These are phyloP conservation scores for Claviceps pusilla DNA, from an alignment of 2,329 filamentous ascomycete genomes.

Conservation along the genomic window DNA sequence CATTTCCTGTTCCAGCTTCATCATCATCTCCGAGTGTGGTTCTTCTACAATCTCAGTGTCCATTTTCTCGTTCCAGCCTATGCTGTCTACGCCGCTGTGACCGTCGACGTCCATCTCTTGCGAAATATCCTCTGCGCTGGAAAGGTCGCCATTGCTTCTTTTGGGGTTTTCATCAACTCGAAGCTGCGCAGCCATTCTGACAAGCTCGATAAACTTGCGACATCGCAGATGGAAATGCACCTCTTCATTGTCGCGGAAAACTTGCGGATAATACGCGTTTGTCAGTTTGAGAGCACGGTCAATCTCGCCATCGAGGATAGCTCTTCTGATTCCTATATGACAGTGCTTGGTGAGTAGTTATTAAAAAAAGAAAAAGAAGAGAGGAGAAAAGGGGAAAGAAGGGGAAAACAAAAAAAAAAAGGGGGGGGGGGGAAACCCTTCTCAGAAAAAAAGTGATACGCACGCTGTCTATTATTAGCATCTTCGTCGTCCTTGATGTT, in stretches of 20 bases:
- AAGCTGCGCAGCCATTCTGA: slow-evolving; percentile 56
- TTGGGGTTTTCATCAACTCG: slow-evolving; percentile 32
- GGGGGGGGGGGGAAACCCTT: background rate
- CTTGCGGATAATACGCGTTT: slow-evolving; percentile 60
- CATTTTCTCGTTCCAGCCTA: slow-evolving; percentile 33
- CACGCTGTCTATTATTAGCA: slow-evolving; percentile 74
- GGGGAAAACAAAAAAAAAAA: background rate
- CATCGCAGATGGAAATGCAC: slow-evolving; percentile 81
- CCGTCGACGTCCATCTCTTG: slow-evolving; percentile 43
- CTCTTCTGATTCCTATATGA: slow-evolving; percentile 58
- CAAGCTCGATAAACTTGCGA: slow-evolving; percentile 91
- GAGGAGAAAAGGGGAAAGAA: background rate
- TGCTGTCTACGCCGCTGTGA: slow-evolving; percentile 25
- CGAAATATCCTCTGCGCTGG: slow-evolving; percentile 19
- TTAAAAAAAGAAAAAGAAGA: background rate
- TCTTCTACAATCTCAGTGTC: slow-evolving; percentile 27
- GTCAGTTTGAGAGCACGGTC: slow-evolving; percentile 79
- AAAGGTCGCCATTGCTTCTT: slow-evolving; percentile 26
- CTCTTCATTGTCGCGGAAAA: slow-evolving; percentile 64
- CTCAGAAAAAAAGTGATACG: slow-evolving; percentile 13
- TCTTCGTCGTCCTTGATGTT: slow-evolving; percentile 70
- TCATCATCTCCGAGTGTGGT: slow-evolving; percentile 20
- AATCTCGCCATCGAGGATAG: slow-evolving; percentile 83
- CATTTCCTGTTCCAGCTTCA: slow-evolving; percentile 47
- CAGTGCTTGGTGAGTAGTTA: background rate